Evolutionary conservation across 495 filamentous ascomycete genomes (phyloP).

Genomic region (Hypoxylon fuscum): DNA sequence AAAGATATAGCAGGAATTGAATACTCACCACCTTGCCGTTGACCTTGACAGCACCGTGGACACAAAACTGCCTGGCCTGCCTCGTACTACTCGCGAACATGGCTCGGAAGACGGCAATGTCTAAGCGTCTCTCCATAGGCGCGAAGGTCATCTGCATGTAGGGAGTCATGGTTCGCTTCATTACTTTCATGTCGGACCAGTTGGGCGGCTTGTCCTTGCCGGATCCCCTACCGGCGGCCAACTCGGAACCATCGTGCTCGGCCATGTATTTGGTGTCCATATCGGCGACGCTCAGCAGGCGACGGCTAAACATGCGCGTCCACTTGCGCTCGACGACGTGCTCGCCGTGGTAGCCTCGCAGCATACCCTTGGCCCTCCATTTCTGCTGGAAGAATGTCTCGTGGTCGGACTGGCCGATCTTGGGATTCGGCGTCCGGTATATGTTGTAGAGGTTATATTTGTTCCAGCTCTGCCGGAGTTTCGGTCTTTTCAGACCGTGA

Average conservation of each 20-base stretch:
- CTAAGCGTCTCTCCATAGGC: slow-evolving; percentile 87
- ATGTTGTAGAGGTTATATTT: slow-evolving; percentile 97
- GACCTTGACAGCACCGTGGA: slow-evolving; percentile 92
- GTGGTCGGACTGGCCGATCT: slow-evolving; percentile 34
- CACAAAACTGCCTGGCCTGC: slow-evolving; percentile 92
- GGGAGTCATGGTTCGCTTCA: slow-evolving; percentile 60
- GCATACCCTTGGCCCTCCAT: slow-evolving; percentile 84
- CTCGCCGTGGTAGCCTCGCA: slow-evolving; percentile 92
- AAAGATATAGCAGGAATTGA: no score
- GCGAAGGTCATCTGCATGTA: slow-evolving; percentile 95
- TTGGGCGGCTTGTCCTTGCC: slow-evolving; percentile 59
- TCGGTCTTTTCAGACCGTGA: slow-evolving; percentile 71
- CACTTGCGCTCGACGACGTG: slow-evolving; percentile 89
- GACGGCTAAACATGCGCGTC: slow-evolving; percentile 87
- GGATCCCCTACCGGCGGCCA: slow-evolving; percentile 82
- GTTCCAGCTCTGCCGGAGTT: slow-evolving; percentile 96
- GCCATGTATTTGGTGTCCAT: slow-evolving; percentile 85
- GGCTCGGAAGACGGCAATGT: slow-evolving; percentile 89
- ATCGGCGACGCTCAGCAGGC: slow-evolving; percentile 79
- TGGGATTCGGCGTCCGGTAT: slow-evolving; percentile 48
- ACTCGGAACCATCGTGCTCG: slow-evolving; percentile 76
- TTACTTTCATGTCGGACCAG: background rate
- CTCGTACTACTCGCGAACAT: slow-evolving; percentile 94
- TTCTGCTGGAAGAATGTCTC: slow-evolving; percentile 97
- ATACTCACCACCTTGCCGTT: slow-evolving; percentile 90